Evolutionary conservation across 2,329 filamentous ascomycete species (phyloP).

Genomic region (Sarocladium oryzae): DNA sequence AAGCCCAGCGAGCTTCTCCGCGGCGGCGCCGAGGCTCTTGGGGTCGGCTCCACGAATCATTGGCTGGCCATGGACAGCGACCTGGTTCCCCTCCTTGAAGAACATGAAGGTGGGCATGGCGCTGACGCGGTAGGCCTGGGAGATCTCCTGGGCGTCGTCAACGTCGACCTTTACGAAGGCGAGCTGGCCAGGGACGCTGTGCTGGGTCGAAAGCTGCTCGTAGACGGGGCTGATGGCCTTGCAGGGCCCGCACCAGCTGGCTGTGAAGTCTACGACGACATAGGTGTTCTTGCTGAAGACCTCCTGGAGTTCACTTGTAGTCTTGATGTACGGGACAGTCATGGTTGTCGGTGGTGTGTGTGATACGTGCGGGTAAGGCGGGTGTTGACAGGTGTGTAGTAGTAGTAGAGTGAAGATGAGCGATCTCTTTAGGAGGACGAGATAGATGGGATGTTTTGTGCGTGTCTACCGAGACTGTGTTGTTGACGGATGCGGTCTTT

Average conservation of each 20-base stretch:
- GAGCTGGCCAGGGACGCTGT: slow-evolving; percentile 40
- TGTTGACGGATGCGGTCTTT: background rate
- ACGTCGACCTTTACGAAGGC: slow-evolving; percentile 90
- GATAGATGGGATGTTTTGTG: no score
- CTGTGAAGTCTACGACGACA: slow-evolving; percentile 43
- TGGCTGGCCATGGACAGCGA: slow-evolving; percentile 24
- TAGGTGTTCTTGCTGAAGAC: slow-evolving; percentile 33
- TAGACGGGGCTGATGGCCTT: slow-evolving; percentile 40
- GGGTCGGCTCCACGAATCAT: slow-evolving; percentile 29
- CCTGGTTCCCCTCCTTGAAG: slow-evolving; percentile 64
- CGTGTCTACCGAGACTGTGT: no score
- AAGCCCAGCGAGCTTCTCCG: slow-evolving; percentile 30
- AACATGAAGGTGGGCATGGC: slow-evolving; percentile 92
- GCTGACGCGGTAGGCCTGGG: slow-evolving; percentile 68
- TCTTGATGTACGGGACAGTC: slow-evolving; percentile 23
- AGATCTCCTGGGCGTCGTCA: slow-evolving; percentile 69
- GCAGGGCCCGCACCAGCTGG: slow-evolving; percentile 46
- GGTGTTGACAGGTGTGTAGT: no score
- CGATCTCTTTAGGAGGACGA: no score
- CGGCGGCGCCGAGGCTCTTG: slow-evolving; percentile 23
- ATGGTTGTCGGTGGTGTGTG: slow-evolving; percentile 14
- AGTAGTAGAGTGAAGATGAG: no score
- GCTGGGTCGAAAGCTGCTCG: slow-evolving; percentile 22
- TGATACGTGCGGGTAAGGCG: slow-evolving; percentile 2
- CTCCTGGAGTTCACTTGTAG: slow-evolving; percentile 26